phyloP scores from a whole-genome alignment of 2,329 filamentous ascomycete species.

The Clarireedia hainanense region DNA sequence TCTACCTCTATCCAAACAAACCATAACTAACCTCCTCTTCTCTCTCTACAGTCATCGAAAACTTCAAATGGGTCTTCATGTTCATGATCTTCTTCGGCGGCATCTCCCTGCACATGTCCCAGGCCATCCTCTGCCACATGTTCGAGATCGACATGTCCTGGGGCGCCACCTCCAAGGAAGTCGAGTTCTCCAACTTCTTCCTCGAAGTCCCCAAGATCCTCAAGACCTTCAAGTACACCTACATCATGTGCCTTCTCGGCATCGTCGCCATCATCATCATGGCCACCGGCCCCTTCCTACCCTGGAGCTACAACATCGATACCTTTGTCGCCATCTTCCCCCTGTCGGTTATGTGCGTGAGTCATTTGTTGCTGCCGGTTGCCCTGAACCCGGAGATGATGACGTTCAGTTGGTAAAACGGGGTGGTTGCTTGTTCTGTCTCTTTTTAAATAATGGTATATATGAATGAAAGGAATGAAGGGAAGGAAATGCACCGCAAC shows the following conservation, averaged over 20 bases:
- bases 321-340: constrained; percentile 6
- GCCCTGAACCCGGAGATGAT: constrained; percentile 9
- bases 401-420: constrained; percentile 6
- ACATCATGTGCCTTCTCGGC: not conserved
- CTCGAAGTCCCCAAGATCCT: constrained; percentile 3
- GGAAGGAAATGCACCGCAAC: not conserved
- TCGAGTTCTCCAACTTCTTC: constrained; percentile 36
- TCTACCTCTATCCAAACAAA: not conserved
- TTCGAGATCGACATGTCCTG: constrained; percentile 78
- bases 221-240: constrained; percentile 9
- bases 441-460: not conserved
- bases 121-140: constrained; percentile 72
- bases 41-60: constrained; percentile 2
- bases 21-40: not conserved
- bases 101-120: constrained; percentile 67
- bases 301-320: constrained; percentile 6
- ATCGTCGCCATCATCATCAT: constrained; percentile 4
- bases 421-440: not conserved
- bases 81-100: constrained; percentile 65
- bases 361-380: constrained; percentile 8
- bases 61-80: constrained; percentile 8
- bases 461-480: not conserved
- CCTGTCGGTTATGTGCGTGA: not conserved
- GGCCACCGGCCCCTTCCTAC: not conserved
- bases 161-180: constrained; percentile 76